These are phyloP conservation scores for Pseudonitzschia multiseries DNA, from an alignment of 108 stramenopile genomes.

Conservation along the genomic window DNA sequence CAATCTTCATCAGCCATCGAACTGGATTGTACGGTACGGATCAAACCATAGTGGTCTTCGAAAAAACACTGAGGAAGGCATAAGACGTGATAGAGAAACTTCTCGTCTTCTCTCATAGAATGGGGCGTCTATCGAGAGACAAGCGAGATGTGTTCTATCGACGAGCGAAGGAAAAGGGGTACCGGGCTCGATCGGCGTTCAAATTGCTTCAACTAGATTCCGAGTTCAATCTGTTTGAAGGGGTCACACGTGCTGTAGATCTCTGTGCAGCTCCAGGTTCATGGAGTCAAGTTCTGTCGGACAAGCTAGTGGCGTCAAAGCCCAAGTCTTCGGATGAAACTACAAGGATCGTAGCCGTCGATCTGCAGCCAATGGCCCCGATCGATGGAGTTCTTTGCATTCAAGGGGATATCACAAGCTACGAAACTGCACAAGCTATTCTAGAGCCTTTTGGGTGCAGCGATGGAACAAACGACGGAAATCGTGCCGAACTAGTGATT, in stretches of 20 bases:
- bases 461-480: constrained; percentile 8
- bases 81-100: neutral
- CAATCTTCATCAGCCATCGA: too few species aligned
- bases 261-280: constrained; percentile 98
- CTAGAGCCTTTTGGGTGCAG: constrained; percentile 74
- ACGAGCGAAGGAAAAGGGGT: constrained; percentile 93
- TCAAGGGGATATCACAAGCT: constrained; percentile 94
- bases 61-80: too few species aligned
- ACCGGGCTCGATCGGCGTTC: constrained; percentile 96
- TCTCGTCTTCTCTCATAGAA: constrained; percentile 16
- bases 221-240: constrained; percentile 88
- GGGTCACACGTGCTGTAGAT: constrained; percentile 83
- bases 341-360: constrained; percentile 89
- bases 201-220: constrained; percentile 97
- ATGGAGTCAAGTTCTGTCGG: constrained; percentile 93
- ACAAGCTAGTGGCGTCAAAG: constrained; percentile 39
- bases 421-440: constrained; percentile 78
- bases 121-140: constrained; percentile 90
- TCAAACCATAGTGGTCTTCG: too few species aligned
- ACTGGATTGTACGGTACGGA: too few species aligned
- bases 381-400: constrained; percentile 89
- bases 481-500: constrained; percentile 93
- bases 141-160: constrained; percentile 99
- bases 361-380: constrained; percentile 98
- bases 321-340: constrained; percentile 10